These are phyloP conservation scores for Metroxylon sagu DNA, from an alignment of 176 grass and related monocot genomes.

Conservation along the genomic window DNA sequence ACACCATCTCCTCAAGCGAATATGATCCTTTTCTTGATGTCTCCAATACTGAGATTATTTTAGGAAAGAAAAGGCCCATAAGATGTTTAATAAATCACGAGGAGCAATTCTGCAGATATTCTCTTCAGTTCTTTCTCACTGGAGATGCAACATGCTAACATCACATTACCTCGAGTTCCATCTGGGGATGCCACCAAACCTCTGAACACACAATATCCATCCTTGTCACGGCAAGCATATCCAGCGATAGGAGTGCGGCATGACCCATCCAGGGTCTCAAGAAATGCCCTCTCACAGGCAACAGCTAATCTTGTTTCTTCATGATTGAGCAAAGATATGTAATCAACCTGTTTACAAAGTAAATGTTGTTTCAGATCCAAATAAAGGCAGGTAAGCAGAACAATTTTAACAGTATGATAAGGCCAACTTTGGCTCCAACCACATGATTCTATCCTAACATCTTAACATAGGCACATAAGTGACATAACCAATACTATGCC, in stretches of 20 bases:
- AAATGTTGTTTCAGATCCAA: neutral
- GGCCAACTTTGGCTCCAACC: too few relatives aligned
- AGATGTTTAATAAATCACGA: too few relatives aligned
- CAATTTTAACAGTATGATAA: too few relatives aligned
- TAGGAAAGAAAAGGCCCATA: too few relatives aligned
- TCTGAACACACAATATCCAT: slow-evolving; percentile 73
- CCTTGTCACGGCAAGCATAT: slow-evolving; percentile 54
- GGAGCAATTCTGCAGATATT: too few relatives aligned
- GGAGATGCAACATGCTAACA: neutral
- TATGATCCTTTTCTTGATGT: slow-evolving; percentile 68
- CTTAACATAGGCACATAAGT: too few relatives aligned
- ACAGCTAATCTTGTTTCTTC: slow-evolving; percentile 97
- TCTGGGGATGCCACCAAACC: slow-evolving; percentile 86
- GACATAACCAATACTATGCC: too few relatives aligned
- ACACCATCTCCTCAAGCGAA: slow-evolving; percentile 69
- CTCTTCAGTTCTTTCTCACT: too few relatives aligned
- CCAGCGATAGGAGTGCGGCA: slow-evolving; percentile 92
- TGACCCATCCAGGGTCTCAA: slow-evolving; percentile 82
- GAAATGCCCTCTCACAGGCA: slow-evolving; percentile 85
- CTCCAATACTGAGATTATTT: slow-evolving; percentile 47
- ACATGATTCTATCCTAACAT: too few relatives aligned
- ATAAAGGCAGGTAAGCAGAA: too few relatives aligned
- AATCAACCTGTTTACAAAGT: slow-evolving; percentile 48
- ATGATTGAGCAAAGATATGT: slow-evolving; percentile 76
- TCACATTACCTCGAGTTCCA: slow-evolving; percentile 58